phyloP scores from a whole-genome alignment of 495 filamentous ascomycete species.

The Penicillium psychrofluorescens region DNA sequence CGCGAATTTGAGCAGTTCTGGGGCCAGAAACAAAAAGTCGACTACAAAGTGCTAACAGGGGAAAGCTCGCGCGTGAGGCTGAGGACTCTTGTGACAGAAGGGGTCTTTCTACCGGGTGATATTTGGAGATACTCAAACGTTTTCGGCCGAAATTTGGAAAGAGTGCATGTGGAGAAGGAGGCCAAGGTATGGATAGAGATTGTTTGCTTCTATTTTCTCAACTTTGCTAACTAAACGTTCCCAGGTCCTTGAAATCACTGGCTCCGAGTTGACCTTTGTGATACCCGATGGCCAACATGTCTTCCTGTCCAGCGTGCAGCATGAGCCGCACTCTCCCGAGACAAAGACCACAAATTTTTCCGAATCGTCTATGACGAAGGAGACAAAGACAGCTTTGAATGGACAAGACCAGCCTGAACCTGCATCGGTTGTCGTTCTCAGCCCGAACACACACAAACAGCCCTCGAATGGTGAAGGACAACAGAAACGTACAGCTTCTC shows the following conservation, averaged over 20 bases:
- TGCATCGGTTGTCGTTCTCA: conserved; percentile 10
- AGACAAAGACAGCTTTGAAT: background rate
- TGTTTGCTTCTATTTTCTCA: background rate
- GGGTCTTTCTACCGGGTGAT: conserved; percentile 43
- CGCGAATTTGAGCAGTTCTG: conserved; percentile 61
- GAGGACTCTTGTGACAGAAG: conserved; percentile 34
- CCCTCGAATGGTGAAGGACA: background rate
- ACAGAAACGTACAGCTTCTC: conserved; percentile 8
- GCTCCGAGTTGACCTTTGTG: conserved; percentile 28
- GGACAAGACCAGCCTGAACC: too few relatives aligned
- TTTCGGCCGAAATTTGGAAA: conserved; percentile 20
- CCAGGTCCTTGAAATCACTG: conserved; percentile 33
- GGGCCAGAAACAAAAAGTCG: conserved; percentile 54
- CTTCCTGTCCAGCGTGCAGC: conserved; percentile 17
- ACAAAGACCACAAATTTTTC: background rate
- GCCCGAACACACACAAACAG: background rate
- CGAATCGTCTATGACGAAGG: background rate
- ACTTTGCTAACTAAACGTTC: conserved; percentile 3
- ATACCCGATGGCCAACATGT: conserved; percentile 39
- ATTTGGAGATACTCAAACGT: conserved; percentile 38
- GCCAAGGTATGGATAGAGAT: conserved; percentile 25
- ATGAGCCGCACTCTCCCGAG: background rate
- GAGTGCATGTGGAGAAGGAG: conserved; percentile 43
- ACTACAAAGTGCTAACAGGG: conserved; percentile 30
- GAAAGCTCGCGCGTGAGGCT: conserved; percentile 45